Conservation (phyloP, 495 filamentous ascomycete species). For the Rhizodiscina lignyota region DNA sequence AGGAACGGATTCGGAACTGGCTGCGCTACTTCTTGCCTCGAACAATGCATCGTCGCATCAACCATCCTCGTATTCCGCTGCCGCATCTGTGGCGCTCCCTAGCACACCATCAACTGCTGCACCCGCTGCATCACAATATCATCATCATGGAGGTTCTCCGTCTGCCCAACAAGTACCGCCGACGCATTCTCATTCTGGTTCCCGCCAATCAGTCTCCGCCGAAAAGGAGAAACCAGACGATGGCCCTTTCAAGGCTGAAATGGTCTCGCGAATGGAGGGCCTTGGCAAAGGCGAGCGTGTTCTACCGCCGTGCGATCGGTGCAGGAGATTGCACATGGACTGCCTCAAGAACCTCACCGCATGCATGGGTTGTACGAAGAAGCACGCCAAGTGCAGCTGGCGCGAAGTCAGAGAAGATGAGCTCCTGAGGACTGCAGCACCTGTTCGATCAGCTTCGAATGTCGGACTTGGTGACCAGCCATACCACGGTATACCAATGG, state of each 20-base stretch:
- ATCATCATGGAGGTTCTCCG: neutral
- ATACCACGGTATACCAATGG: too few species aligned
- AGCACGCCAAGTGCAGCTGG: constrained; percentile 78
- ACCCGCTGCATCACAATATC: neutral
- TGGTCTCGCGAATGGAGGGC: constrained; percentile 60
- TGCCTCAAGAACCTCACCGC: constrained; percentile 75
- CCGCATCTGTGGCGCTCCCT: too few species aligned
- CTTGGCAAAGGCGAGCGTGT: constrained; percentile 55
- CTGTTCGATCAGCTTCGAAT: too few species aligned
- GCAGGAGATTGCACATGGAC: constrained; percentile 60
- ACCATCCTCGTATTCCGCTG: too few species aligned
- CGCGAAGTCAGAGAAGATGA: constrained; percentile 59
- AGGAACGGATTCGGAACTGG: too few species aligned
- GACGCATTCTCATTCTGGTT: constrained; percentile 8
- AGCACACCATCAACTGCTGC: constrained; percentile 2
- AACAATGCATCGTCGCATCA: too few species aligned
- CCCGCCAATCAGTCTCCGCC: constrained; percentile 1
- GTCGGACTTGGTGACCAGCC: too few species aligned
- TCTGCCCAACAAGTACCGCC: constrained; percentile 2
- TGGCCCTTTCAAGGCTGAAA: constrained; percentile 45
- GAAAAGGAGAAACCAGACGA: constrained; percentile 38
- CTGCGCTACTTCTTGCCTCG: too few species aligned
- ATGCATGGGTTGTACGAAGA: constrained; percentile 74
- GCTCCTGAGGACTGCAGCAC: too few species aligned
- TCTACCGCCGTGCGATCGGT: constrained; percentile 67